Evolutionary conservation across 2,329 filamentous ascomycete genomes (phyloP).

Genomic region (Zymoseptoria ardabiliae): DNA sequence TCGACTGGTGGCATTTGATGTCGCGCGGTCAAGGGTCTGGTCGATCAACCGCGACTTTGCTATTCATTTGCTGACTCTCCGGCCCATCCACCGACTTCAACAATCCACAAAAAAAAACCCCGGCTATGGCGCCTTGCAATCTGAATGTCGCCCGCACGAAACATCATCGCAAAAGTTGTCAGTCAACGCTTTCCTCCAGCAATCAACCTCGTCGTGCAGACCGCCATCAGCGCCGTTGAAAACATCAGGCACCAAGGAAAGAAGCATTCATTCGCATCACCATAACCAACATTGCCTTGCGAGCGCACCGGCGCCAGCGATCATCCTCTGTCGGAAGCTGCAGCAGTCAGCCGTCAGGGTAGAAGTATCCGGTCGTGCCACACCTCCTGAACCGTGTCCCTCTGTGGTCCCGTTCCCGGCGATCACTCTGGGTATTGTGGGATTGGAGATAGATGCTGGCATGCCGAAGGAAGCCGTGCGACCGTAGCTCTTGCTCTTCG

Average conservation of each 20-base stretch:
- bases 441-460: slow-evolving; percentile 5
- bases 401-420: not conserved
- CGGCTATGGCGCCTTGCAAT: not conserved
- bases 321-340: not conserved
- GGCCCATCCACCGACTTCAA: not conserved
- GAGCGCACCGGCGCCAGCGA: not conserved
- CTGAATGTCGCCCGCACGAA: not conserved
- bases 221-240: no score
- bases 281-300: not conserved
- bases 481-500: slow-evolving; percentile 14
- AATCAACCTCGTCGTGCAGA: not conserved
- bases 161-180: not conserved
- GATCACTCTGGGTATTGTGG: not conserved
- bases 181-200: not conserved
- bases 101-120: not conserved
- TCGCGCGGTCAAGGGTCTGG: not conserved
- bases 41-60: not conserved
- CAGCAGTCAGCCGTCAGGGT: not conserved
- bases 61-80: not conserved
- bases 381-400: not conserved
- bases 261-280: no score
- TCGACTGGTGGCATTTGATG: not conserved
- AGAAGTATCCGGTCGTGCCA: not conserved
- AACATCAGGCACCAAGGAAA: no score
- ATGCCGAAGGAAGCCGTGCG: slow-evolving; percentile 7